Conservation (phyloP, 2,329 filamentous ascomycete genomes). For the Macroventuria anomochaeta region DNA sequence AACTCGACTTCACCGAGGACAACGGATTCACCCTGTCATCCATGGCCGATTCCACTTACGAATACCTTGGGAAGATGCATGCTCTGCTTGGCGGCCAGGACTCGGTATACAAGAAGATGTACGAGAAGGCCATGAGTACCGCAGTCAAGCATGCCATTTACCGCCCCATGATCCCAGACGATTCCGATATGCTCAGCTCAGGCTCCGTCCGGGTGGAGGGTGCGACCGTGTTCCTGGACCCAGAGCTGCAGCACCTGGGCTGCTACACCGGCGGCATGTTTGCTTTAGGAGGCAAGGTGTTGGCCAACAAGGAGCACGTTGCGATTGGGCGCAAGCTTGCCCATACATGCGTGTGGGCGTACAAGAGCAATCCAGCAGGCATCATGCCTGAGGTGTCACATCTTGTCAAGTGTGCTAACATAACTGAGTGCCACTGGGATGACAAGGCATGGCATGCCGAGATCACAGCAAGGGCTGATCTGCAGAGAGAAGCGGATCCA, state of each 20-base stretch:
- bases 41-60: constrained; percentile 48
- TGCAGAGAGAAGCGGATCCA: constrained; percentile 37
- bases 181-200: constrained; percentile 55
- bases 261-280: constrained; percentile 70
- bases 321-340: constrained; percentile 63
- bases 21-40: constrained; percentile 44
- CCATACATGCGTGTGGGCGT: constrained; percentile 69
- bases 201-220: constrained; percentile 51
- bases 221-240: constrained; percentile 47
- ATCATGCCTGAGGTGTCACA: constrained; percentile 68
- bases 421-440: constrained; percentile 59
- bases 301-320: constrained; percentile 61
- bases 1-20: constrained; percentile 51
- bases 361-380: constrained; percentile 61
- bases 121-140: constrained; percentile 58
- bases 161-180: constrained; percentile 56
- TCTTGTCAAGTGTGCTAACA: constrained; percentile 57
- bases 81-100: constrained; percentile 52
- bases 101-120: constrained; percentile 59
- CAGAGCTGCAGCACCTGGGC: constrained; percentile 63
- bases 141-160: constrained; percentile 56
- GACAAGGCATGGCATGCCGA: constrained; percentile 58
- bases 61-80: constrained; percentile 54
- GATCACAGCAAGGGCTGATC: constrained; percentile 36
- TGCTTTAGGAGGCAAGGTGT: constrained; percentile 64